Conservation (phyloP, 495 filamentous ascomycete species). For the Ascobolus immersus region DNA sequence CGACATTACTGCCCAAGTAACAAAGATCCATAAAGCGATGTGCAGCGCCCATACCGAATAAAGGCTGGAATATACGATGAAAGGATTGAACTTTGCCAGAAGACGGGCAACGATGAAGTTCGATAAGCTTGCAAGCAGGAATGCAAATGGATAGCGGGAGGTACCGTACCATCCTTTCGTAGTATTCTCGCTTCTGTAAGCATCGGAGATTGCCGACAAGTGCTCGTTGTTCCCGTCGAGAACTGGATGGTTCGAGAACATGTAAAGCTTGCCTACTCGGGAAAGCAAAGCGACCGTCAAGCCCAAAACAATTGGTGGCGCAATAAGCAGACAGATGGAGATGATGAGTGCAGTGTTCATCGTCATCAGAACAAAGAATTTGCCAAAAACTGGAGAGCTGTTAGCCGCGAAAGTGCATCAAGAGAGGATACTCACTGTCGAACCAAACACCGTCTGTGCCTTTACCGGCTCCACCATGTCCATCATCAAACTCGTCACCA, state of each 20-base stretch:
- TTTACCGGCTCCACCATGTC: constrained; percentile 30
- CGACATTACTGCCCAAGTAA: constrained; percentile 59
- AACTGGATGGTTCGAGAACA: constrained; percentile 37
- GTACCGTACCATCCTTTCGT: constrained; percentile 52
- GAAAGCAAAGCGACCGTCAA: constrained; percentile 39
- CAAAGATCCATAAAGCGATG: constrained; percentile 50
- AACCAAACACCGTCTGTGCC: constrained; percentile 72
- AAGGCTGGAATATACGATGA: constrained; percentile 61
- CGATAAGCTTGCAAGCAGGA: constrained; percentile 40
- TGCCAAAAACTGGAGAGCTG: constrained; percentile 36
- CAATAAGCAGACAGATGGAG: constrained; percentile 57
- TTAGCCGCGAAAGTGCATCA: not conserved
- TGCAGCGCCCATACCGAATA: constrained; percentile 76
- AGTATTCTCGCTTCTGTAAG: no score
- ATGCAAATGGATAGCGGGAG: constrained; percentile 57
- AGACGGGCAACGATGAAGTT: constrained; percentile 52
- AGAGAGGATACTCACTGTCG: constrained; percentile 23
- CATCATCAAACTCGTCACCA: constrained; percentile 37
- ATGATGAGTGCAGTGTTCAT: constrained; percentile 67
- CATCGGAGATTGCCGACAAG: no score
- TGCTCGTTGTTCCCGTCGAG: constrained; percentile 32
- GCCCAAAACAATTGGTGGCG: constrained; percentile 44
- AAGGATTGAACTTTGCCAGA: constrained; percentile 57
- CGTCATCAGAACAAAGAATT: constrained; percentile 48
- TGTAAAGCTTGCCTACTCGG: constrained; percentile 51